Base-by-base conservation (phyloP, 257 asterid genomes). In the Jacaranda copaia region DNA sequence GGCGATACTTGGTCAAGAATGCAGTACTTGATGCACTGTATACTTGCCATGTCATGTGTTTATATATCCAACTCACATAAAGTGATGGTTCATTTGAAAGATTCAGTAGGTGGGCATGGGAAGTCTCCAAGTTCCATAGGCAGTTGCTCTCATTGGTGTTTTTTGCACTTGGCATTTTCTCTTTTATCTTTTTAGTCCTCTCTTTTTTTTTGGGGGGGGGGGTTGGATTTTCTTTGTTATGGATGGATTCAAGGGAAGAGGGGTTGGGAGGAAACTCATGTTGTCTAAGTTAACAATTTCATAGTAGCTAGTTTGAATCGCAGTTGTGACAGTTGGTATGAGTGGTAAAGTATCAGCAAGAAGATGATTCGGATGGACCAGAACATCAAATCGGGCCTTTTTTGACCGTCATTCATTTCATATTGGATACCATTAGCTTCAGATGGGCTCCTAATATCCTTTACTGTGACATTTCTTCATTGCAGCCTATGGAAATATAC, bases 401-500 rank as follows among this genome's bases (percentile, higher is more conserved):
- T 77, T 78, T 79, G 84, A 49, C 85, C 81, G 46, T 87, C 90
- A 80, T 85, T 88, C 90, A 86, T 90, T 88, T 85, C 89, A 78
- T 88, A 76, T 67, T 85, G 93, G 97, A 82, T 88, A 81, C 74
- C 74, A 76, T 85, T 88, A 86, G 85, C 92, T 84, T 79, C 89
- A 56, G 64, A 84, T 82, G 87, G 86, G 87, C 91, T 85, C 90
- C 96, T 93, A 93, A 91, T 89, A 87, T 84, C 86, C 88, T 93
- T 89, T 91, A 86, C 90, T 86, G 80, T 91, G 87, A 85, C 89
- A 84, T 91, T 91, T 93, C 84, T 88, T 84, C 86, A 67, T 92
- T 93, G 79, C 97, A 92, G 97, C 98, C 98, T 10, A 93, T 93
- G 98, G 98, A 93, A 88, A 93, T 93, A 77, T 93, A 93, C 81